phyloP scores from a whole-genome alignment of 169 alveolate species.

The Perkinsus olseni region DNA sequence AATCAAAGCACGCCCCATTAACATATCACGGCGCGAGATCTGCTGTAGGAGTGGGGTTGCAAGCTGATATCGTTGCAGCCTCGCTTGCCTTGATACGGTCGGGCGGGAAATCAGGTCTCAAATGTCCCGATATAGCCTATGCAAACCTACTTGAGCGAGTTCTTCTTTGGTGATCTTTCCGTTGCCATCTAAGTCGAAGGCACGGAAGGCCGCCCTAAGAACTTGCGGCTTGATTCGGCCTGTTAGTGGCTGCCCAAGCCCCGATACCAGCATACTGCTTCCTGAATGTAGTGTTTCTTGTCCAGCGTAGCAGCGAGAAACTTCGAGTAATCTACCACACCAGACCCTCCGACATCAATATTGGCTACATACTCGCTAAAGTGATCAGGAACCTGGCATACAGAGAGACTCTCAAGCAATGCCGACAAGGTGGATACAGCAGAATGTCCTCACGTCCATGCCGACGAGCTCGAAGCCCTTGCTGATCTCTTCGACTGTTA shows the following conservation, averaged over 20 bases:
- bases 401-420: background rate
- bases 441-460: slow-evolving; percentile 3
- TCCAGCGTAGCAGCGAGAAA: slow-evolving; percentile 48
- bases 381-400: slow-evolving; percentile 9
- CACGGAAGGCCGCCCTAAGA: slow-evolving; percentile 38
- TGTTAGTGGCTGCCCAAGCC: slow-evolving; percentile 24
- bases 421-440: no score
- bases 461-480: slow-evolving; percentile 23
- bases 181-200: slow-evolving; percentile 42
- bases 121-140: no score
- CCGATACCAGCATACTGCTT: slow-evolving; percentile 36
- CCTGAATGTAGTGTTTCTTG: slow-evolving; percentile 29
- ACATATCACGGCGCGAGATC: no score
- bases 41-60: no score
- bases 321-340: slow-evolving; percentile 49
- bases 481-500: slow-evolving; percentile 31
- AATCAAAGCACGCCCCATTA: no score
- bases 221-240: slow-evolving; percentile 14
- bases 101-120: no score
- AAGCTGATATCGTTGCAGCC: no score
- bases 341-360: slow-evolving; percentile 49
- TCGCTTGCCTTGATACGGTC: no score
- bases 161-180: slow-evolving; percentile 42
- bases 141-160: background rate
- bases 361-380: slow-evolving; percentile 27